Conservation (phyloP, 257 asterid species). For the Penstemon davidsonii region DNA sequence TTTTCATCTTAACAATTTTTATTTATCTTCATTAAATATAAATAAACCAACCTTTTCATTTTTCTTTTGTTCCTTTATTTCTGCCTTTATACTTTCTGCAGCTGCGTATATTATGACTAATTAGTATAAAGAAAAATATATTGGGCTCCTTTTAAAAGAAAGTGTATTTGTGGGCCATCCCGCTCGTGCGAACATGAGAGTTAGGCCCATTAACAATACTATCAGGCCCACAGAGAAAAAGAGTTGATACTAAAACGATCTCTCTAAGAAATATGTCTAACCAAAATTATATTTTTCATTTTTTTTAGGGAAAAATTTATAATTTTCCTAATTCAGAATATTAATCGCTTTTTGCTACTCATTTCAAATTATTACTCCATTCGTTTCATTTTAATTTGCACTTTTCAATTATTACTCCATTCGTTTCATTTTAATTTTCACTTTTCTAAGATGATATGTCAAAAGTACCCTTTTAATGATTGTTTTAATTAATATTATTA, state of each 20-base stretch:
- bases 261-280: too few relatives aligned
- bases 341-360: too few relatives aligned
- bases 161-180: constrained; percentile 56
- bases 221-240: constrained; percentile 30
- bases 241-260: neutral
- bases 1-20: constrained; percentile 18
- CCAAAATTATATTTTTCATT: too few relatives aligned
- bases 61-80: neutral
- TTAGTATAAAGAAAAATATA: constrained; percentile 18
- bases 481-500: too few relatives aligned
- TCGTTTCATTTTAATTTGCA: too few relatives aligned
- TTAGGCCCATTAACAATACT: constrained; percentile 50
- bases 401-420: too few relatives aligned
- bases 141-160: constrained; percentile 37
- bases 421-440: too few relatives aligned
- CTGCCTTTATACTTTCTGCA: constrained; percentile 21
- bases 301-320: too few relatives aligned
- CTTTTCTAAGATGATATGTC: too few relatives aligned
- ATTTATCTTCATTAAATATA: neutral
- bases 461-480: too few relatives aligned
- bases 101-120: constrained; percentile 34
- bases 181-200: constrained; percentile 80
- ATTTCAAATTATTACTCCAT: too few relatives aligned
- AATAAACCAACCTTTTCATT: neutral
- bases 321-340: too few relatives aligned